Conservation (phyloP, 768 basidiomycete species). For the Neoboletus magnificus region DNA sequence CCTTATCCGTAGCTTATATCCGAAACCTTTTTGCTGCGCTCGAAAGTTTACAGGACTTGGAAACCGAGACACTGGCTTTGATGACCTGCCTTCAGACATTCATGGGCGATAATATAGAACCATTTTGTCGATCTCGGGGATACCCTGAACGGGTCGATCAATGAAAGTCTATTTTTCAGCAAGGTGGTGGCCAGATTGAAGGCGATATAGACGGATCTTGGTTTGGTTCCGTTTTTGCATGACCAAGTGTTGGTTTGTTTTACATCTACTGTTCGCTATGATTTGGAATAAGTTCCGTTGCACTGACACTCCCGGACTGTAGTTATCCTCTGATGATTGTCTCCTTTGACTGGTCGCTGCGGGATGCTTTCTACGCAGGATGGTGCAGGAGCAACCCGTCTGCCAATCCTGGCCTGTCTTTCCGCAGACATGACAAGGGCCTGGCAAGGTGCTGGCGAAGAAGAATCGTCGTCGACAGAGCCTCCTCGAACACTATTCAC, state of each 20-base stretch:
- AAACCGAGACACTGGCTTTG: conserved; percentile 11
- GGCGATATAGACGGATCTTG: neutral
- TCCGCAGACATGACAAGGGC: conserved; percentile 34
- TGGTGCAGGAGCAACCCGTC: conserved; percentile 34
- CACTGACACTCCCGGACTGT: neutral
- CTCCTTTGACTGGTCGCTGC: conserved; percentile 3
- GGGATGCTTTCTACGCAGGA: conserved; percentile 21
- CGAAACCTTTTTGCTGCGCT: conserved; percentile 1
- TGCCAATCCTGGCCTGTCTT: conserved; percentile 30
- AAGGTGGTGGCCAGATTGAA: neutral
- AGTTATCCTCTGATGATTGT: neutral
- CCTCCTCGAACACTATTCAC: conserved; percentile 24
- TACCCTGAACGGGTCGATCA: neutral
- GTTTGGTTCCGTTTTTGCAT: neutral
- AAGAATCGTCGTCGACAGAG: conserved; percentile 18
- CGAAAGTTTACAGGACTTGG: conserved; percentile 6
- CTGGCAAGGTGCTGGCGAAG: conserved; percentile 25
- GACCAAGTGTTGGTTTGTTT: neutral
- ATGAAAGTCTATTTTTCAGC: neutral
- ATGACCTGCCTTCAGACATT: conserved; percentile 7
- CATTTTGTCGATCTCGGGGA: neutral
- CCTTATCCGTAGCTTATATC: conserved; percentile 9
- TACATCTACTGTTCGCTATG: neutral
- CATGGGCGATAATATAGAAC: conserved; percentile 8
- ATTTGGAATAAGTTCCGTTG: neutral